phyloP scores from a whole-genome alignment of 768 basidiomycete species.

The Serendipita sp. region DNA sequence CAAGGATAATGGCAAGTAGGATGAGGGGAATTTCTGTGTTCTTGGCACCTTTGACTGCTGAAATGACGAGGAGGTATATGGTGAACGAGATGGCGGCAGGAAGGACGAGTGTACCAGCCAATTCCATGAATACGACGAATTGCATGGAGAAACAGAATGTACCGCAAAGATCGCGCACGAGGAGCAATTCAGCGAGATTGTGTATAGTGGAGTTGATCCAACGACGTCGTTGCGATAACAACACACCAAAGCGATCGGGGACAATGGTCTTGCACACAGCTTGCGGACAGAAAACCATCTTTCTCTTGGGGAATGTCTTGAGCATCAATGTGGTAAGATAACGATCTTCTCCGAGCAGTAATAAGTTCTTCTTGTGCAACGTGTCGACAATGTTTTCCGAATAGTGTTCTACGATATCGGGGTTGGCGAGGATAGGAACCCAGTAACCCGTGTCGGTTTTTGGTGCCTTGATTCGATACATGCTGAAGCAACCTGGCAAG shows the following conservation, averaged over 20 bases:
- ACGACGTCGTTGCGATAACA: conserved; percentile 89
- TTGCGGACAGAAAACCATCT: conserved; percentile 97
- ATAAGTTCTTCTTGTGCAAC: conserved; percentile 95
- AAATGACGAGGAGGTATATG: conserved; percentile 74
- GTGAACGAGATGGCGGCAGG: conserved; percentile 98
- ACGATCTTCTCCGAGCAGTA: conserved; percentile 96
- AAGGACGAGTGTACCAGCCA: conserved; percentile 87
- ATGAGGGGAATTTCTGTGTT: conserved; percentile 55
- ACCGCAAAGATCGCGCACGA: conserved; percentile 95
- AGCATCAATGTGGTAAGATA: conserved; percentile 94
- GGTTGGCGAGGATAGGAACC: conserved; percentile 97
- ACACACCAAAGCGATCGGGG: conserved; percentile 85
- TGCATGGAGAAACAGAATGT: conserved; percentile 99
- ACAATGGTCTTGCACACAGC: conserved; percentile 98
- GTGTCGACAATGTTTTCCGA: conserved; percentile 99
- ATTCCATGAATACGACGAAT: conserved; percentile 97
- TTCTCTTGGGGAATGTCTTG: conserved; percentile 98
- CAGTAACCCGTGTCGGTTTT: conserved; percentile 91
- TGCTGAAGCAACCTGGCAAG: conserved; percentile 97
- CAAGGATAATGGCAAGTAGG: conserved; percentile 83
- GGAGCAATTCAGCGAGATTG: conserved; percentile 84
- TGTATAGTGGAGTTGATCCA: conserved; percentile 99
- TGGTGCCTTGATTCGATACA: conserved; percentile 99
- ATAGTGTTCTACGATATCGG: conserved; percentile 96
- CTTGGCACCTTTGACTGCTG: conserved; percentile 52